Evolutionary conservation across 768 basidiomycete genomes (phyloP), one percentile per base, ranked within the genome.

Genomic region (Pisolithus albus): DNA sequence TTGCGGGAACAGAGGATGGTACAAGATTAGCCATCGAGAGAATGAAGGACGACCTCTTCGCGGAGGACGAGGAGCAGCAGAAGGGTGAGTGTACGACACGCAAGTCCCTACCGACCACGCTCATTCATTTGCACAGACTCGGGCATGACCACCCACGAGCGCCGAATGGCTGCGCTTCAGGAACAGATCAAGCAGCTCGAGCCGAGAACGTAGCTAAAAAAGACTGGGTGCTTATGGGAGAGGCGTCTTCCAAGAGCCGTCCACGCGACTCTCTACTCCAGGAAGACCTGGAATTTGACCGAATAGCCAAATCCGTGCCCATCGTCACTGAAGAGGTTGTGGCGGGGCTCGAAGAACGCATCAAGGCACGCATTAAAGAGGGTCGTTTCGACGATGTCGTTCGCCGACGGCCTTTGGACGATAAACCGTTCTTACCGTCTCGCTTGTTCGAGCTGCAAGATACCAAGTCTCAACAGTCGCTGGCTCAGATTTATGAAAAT

Each of bases 401-500:
- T 49, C 88, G 94, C n/a, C 75, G 83, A 51, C 81, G 86, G 2
- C 77, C 84, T 0, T 64, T 83, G 49, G 88, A 92, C 40, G 83
- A 92, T 57, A 89, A 86, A 56, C 84, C 94, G 0, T 97, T 94
- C 75, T 73, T 98, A 1, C 92, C 95, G 1, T 96, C 92, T 1
- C 82, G 87, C 30, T 74, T 90, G 51, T 82, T 96, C 52, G 94
- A 97, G 63, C 72, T 97, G 8, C 83, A 92, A 64, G 93, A 95
- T 61, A 84, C 81, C 4, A 89, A 94, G 64, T 93, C 90, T 7
- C 75, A 81, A 4, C 86, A 91, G 64, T 93, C 90, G 0, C 79
- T 99, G 43, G 94, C 93, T 13, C 88, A 98, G 70, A 89, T 99
- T 38, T 98, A 98, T 69, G 96, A 96, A 64, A 84, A 88, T 43